A percentile compares a stretch with the other conserved stretches of the same genome.
phyloP scores from a whole-genome alignment of 192 early-diverging fungal species.

The Coemansia sp. region DNA sequence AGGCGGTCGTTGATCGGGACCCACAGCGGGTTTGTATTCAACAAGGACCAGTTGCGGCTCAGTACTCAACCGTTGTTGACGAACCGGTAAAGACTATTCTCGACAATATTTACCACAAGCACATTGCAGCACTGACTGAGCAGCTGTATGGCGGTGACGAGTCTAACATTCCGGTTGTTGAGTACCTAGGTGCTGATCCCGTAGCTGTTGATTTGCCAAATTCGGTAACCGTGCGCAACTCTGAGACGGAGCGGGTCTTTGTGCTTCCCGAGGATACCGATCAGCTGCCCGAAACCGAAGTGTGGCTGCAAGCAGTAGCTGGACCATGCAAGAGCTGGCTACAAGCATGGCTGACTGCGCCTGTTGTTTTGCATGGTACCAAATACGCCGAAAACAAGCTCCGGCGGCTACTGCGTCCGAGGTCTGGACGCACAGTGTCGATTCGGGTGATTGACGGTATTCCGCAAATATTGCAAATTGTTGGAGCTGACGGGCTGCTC shows the following conservation, averaged over 20 bases:
- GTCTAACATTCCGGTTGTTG: constrained; percentile 67
- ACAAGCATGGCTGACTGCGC: constrained; percentile 70
- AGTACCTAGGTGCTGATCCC: constrained; percentile 62
- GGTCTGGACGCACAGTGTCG: constrained; percentile 45
- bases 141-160: constrained; percentile 65
- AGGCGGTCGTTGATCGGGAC: constrained; percentile 81
- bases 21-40: constrained; percentile 78
- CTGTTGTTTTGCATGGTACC: constrained; percentile 68
- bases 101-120: constrained; percentile 75
- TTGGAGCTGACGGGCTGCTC: constrained; percentile 60
- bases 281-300: constrained; percentile 17
- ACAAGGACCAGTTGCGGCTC: constrained; percentile 84
- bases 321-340: constrained; percentile 75
- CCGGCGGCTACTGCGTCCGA: constrained; percentile 58
- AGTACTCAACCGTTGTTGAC: constrained; percentile 67
- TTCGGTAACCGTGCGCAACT: background rate
- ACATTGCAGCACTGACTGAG: constrained; percentile 70
- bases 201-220: background rate
- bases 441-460: background rate
- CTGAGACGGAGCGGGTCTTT: constrained; percentile 7
- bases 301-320: constrained; percentile 70
- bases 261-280: background rate
- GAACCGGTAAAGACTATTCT: constrained; percentile 89
- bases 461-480: background rate
- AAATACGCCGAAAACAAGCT: constrained; percentile 59